A percentile compares a stretch with the other conserved stretches of the same genome.
These are phyloP conservation scores for Tillandsia fasciculata DNA, from an alignment of 176 grass and related monocot species.

Conservation along the genomic window DNA sequence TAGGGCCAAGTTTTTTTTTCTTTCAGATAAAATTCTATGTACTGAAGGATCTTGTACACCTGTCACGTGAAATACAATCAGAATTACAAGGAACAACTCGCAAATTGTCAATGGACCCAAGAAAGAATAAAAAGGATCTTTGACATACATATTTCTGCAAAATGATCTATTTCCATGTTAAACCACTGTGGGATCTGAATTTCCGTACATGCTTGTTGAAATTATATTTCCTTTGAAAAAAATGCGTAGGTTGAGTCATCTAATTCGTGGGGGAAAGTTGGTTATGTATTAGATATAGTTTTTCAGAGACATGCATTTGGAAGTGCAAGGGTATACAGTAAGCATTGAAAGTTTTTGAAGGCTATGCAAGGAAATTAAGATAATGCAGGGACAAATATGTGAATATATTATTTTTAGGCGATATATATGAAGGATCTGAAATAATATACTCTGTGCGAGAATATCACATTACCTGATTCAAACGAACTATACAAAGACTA, in stretches of 20 bases:
- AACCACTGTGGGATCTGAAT: no score
- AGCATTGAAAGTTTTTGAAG: no score
- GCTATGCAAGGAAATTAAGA: not conserved
- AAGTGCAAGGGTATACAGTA: no score
- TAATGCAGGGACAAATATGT: not conserved
- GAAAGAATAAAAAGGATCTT: not conserved
- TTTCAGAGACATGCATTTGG: no score
- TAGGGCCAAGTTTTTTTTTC: constrained; percentile 69
- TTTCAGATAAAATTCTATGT: constrained; percentile 73
- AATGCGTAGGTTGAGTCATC: no score
- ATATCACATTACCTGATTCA: constrained; percentile 55
- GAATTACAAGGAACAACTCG: not conserved
- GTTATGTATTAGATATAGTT: no score
- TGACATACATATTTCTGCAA: no score
- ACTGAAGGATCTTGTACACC: constrained; percentile 89
- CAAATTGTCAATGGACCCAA: not conserved
- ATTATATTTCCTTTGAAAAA: no score
- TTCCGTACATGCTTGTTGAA: no score
- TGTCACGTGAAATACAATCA: constrained; percentile 11
- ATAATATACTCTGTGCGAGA: not conserved
- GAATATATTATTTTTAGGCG: no score
- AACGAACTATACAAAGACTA: constrained; percentile 66
- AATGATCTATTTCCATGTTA: no score
- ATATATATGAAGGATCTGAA: not conserved
- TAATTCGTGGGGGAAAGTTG: no score